These are phyloP conservation scores for Dothideomycetes sp. DNA, from an alignment of 2,329 filamentous ascomycete genomes.

Conservation along the genomic window DNA sequence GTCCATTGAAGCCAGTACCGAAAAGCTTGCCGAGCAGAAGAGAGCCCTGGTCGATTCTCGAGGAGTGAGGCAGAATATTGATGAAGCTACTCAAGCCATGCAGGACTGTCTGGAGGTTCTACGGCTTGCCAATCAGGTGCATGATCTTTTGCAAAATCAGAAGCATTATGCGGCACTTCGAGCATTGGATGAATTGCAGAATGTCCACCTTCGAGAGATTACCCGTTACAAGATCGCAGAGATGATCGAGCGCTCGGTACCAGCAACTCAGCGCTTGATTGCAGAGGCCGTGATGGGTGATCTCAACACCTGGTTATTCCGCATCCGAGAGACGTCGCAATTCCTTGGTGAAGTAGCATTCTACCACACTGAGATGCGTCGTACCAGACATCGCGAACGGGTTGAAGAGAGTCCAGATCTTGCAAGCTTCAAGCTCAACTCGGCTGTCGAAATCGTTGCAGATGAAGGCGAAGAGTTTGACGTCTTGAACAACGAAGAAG, in stretches of 20 bases:
- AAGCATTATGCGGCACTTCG: slow-evolving; percentile 93
- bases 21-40: slow-evolving; percentile 90
- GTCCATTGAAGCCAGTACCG: slow-evolving; percentile 89
- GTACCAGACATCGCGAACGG: slow-evolving; percentile 73
- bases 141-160: slow-evolving; percentile 83
- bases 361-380: slow-evolving; percentile 84
- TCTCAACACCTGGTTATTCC: slow-evolving; percentile 91
- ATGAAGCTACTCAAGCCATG: slow-evolving; percentile 79
- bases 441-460: slow-evolving; percentile 86
- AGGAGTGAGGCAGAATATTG: slow-evolving; percentile 87
- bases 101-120: slow-evolving; percentile 88
- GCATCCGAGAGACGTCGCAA: slow-evolving; percentile 90
- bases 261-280: slow-evolving; percentile 82
- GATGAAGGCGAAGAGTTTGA: slow-evolving; percentile 96
- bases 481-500: slow-evolving; percentile 86
- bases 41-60: slow-evolving; percentile 87
- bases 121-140: slow-evolving; percentile 84
- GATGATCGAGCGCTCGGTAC: slow-evolving; percentile 91
- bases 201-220: slow-evolving; percentile 88
- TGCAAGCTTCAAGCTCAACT: slow-evolving; percentile 82
- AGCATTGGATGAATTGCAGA: slow-evolving; percentile 89
- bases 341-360: slow-evolving; percentile 94
- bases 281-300: slow-evolving; percentile 96
- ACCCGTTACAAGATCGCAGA: slow-evolving; percentile 92
- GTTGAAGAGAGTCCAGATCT: slow-evolving; percentile 67